A percentile compares a stretch with the other conserved stretches of the same genome.
These are phyloP conservation scores for Cytospora piceae DNA, from an alignment of 2,329 filamentous ascomycete genomes.

Conservation along the genomic window DNA sequence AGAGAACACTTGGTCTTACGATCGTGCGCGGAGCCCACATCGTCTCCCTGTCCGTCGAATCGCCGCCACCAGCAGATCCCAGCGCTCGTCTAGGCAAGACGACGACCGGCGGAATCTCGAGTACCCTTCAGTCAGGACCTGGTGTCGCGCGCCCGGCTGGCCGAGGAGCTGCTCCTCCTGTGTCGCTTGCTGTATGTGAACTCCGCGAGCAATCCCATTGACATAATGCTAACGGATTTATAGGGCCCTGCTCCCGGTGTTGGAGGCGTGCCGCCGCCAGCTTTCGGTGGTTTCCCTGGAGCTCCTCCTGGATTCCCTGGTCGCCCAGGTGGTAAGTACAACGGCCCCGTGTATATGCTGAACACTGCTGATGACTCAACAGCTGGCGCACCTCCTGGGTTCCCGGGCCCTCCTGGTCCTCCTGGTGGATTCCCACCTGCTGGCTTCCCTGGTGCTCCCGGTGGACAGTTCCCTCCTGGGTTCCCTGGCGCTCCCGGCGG, in stretches of 20 bases:
- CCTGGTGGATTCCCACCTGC: conserved; percentile 50
- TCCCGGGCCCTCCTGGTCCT: conserved; percentile 45
- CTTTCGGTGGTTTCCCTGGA: conserved; percentile 56
- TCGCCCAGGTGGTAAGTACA: conserved; percentile 58
- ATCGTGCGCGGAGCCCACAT: conserved; percentile 95
- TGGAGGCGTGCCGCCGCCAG: conserved; percentile 68
- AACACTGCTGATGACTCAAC: conserved; percentile 40
- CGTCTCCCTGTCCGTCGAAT: conserved; percentile 92
- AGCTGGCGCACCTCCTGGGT: conserved; percentile 55
- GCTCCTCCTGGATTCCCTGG: conserved; percentile 57
- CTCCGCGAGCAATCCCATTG: background rate
- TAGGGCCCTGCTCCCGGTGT: conserved; percentile 84
- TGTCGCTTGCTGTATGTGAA: conserved; percentile 74
- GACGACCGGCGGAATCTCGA: conserved; percentile 68
- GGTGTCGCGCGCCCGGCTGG: conserved; percentile 92
- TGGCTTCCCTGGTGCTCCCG: conserved; percentile 46
- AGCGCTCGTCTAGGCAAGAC: conserved; percentile 84
- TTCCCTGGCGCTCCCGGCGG: conserved; percentile 49
- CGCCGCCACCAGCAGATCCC: conserved; percentile 91
- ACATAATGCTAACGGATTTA: conserved; percentile 32
- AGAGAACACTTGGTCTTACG: conserved; percentile 92
- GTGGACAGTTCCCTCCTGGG: conserved; percentile 50
- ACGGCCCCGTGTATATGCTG: conserved; percentile 36
- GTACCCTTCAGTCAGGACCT: conserved; percentile 78
- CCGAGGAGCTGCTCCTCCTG: conserved; percentile 70